A percentile compares a stretch with the other conserved stretches of the same genome.
phyloP scores from a whole-genome alignment of 139 green algal genomes.

The Ettlia oleoabundans region DNA sequence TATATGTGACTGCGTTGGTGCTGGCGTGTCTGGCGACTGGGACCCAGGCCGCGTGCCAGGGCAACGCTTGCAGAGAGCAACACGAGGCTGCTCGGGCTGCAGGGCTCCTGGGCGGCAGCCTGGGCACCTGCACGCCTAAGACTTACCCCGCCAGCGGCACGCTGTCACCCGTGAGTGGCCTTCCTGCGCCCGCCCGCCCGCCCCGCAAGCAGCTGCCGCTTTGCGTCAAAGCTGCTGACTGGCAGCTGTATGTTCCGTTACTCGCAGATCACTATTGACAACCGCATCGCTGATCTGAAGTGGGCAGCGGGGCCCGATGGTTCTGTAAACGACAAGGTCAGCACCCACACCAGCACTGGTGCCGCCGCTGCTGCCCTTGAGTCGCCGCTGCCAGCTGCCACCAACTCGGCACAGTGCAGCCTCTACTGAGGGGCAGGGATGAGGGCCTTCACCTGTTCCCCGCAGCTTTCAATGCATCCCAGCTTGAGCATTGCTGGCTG shows the following conservation, averaged over 20 bases:
- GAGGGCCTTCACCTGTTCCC: too few relatives aligned
- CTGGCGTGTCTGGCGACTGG: not conserved
- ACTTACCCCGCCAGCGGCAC: constrained; percentile 44
- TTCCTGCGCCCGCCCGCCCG: not conserved
- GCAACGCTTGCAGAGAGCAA: constrained; percentile 38
- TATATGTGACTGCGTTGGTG: not conserved
- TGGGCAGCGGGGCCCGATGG: constrained; percentile 8
- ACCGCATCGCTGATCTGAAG: constrained; percentile 10
- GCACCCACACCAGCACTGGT: not conserved
- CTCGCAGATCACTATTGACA: constrained; percentile 7
- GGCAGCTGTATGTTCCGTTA: not conserved
- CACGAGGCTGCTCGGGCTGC: constrained; percentile 21
- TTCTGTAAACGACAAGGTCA: constrained; percentile 26
- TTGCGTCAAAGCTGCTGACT: not conserved
- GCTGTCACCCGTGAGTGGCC: constrained; percentile 40
- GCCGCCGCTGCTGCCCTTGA: too few relatives aligned
- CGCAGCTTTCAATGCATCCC: too few relatives aligned
- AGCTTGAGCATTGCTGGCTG: too few relatives aligned
- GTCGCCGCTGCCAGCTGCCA: too few relatives aligned
- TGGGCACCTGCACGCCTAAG: constrained; percentile 18
- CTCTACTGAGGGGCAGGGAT: too few relatives aligned
- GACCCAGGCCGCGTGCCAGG: constrained; percentile 9
- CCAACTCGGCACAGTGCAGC: too few relatives aligned
- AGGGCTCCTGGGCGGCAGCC: constrained; percentile 37
- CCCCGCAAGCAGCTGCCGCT: not conserved